Percentiles rank a stretch among this genome's conserved stretches.
phyloP scores from a whole-genome alignment of 208 protist species.

The Leishmania tropica region DNA sequence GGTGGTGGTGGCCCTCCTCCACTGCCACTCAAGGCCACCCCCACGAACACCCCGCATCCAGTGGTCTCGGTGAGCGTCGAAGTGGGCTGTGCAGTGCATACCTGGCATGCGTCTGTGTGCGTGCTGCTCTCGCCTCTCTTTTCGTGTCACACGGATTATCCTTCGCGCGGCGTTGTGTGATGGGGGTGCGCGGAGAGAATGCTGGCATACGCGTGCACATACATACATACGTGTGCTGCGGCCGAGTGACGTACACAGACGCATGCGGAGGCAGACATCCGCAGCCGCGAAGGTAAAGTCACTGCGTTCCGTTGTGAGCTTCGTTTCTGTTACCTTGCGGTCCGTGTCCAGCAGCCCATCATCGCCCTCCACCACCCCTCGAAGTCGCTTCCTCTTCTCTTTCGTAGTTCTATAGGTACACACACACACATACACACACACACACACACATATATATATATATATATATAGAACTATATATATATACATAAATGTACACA shows the following conservation, averaged over 20 bases:
- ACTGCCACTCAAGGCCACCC: no score
- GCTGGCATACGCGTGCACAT: not conserved
- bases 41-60: no score
- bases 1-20: no score
- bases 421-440: not conserved
- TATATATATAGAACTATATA: not conserved
- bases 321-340: not conserved
- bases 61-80: no score
- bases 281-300: not conserved
- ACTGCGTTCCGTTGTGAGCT: not conserved
- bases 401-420: not conserved
- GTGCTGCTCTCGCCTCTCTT: not conserved
- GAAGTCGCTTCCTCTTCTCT: not conserved
- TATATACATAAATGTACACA: not conserved
- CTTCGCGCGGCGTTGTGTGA: not conserved
- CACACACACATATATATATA: not conserved
- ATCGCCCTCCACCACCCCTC: not conserved
- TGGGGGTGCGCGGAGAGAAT: not conserved
- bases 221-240: no score
- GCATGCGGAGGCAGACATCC: not conserved
- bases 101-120: not conserved
- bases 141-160: not conserved
- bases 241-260: not conserved
- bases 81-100: no score
- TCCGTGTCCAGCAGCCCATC: not conserved